These are phyloP conservation scores for Paraphaeosphaeria minitans DNA, from an alignment of 2,329 filamentous ascomycete genomes.

Conservation along the genomic window DNA sequence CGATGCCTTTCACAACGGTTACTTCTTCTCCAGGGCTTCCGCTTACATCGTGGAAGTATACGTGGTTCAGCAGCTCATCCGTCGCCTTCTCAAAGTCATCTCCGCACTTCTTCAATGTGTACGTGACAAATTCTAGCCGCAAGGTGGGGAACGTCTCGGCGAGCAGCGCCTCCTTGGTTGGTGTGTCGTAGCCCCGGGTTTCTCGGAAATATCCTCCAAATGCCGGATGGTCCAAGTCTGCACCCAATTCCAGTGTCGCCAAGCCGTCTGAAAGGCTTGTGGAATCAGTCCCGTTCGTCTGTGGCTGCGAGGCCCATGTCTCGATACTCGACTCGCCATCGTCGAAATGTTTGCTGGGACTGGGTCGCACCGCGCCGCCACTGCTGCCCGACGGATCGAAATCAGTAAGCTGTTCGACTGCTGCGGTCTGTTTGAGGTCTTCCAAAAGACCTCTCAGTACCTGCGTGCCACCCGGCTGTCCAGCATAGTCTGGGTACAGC, in stretches of 20 bases:
- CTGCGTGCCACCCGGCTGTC: slow-evolving; percentile 58
- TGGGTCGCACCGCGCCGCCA: slow-evolving; percentile 40
- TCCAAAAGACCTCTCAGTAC: slow-evolving; percentile 66
- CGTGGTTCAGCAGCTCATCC: slow-evolving; percentile 79
- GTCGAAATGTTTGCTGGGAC: slow-evolving; percentile 23
- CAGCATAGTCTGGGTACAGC: slow-evolving; percentile 75
- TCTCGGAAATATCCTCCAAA: slow-evolving; percentile 43
- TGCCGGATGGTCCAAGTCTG: slow-evolving; percentile 26
- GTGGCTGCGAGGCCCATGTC: slow-evolving; percentile 46
- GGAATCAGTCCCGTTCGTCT: slow-evolving; percentile 56
- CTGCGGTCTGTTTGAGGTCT: slow-evolving; percentile 67
- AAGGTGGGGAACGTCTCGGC: slow-evolving; percentile 73
- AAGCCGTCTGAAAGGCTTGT: slow-evolving; percentile 57
- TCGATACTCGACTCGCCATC: slow-evolving; percentile 44
- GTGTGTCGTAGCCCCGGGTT: slow-evolving; percentile 55
- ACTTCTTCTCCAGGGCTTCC: slow-evolving; percentile 52
- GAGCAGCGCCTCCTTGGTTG: slow-evolving; percentile 68
- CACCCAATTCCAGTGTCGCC: slow-evolving; percentile 41
- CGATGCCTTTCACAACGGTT: slow-evolving; percentile 69
- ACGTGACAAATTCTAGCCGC: slow-evolving; percentile 67
- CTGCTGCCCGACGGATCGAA: slow-evolving; percentile 80
- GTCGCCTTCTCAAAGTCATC: slow-evolving; percentile 72
- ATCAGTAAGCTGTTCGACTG: slow-evolving; percentile 70
- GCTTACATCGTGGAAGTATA: slow-evolving; percentile 73
- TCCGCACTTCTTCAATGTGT: slow-evolving; percentile 69